These are phyloP conservation scores for Yamadazyma dushanensis DNA, from an alignment of 1,139 yeast species.

Conservation along the genomic window DNA sequence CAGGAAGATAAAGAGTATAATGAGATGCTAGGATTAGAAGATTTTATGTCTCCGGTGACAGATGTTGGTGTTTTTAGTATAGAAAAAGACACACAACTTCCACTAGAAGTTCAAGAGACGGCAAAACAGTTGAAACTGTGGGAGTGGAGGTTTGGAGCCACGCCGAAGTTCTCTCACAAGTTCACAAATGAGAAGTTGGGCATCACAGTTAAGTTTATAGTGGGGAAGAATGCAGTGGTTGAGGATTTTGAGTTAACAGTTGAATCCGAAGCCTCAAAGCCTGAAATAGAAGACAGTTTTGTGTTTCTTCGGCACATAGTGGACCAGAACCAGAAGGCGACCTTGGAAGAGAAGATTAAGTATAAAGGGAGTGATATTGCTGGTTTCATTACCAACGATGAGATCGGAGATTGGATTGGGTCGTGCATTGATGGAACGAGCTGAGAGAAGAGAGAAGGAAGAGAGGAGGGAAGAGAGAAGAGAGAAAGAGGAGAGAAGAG, in stretches of 20 bases:
- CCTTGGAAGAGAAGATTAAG: conserved; percentile 17
- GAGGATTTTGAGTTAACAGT: conserved; percentile 22
- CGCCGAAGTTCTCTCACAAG: conserved; percentile 63
- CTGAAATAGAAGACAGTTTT: conserved; percentile 25
- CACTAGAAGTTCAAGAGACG: conserved; percentile 43
- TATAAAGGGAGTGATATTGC: conserved; percentile 48
- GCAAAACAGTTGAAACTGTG: conserved; percentile 52
- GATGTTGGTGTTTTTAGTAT: conserved; percentile 20
- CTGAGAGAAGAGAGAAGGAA: conserved; percentile 20
- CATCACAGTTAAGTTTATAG: conserved; percentile 35
- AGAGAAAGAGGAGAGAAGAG: no score
- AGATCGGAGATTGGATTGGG: conserved; percentile 49
- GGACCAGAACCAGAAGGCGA: conserved; percentile 8
- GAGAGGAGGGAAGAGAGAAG: no score
- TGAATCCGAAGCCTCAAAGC: conserved; percentile 18
- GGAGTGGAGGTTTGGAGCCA: conserved; percentile 73
- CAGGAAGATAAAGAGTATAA: conserved; percentile 19
- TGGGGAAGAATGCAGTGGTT: conserved; percentile 41
- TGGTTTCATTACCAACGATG: conserved; percentile 46
- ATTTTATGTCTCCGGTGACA: conserved; percentile 25
- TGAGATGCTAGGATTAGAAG: conserved; percentile 36
- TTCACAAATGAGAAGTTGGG: conserved; percentile 32
- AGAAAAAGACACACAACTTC: conserved; percentile 37
- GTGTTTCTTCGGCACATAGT: conserved; percentile 30
- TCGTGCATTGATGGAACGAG: conserved; percentile 46